A percentile compares a stretch with the other conserved stretches of the same genome.
phyloP scores from a whole-genome alignment of 352 stramenopile genomes.

The Globisporangium irregulare region DNA sequence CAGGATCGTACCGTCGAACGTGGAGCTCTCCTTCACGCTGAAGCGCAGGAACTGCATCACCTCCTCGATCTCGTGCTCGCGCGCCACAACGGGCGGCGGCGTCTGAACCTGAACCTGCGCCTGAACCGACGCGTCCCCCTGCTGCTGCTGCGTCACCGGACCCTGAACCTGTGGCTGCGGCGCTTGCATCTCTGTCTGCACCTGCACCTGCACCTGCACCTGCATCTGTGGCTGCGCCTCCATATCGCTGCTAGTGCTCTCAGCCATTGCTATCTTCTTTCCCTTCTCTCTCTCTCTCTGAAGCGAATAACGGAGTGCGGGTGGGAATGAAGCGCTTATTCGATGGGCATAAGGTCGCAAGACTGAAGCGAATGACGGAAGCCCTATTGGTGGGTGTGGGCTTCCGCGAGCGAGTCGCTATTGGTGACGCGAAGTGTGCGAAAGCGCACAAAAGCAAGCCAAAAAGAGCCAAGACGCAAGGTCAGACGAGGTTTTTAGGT shows the following conservation, averaged over 20 bases:
- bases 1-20: constrained; percentile 75
- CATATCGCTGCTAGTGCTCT: neutral
- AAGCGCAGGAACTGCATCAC: constrained; percentile 87
- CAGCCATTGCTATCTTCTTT: neutral
- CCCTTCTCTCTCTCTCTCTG: neutral
- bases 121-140: neutral
- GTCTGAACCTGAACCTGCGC: neutral
- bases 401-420: too few relatives aligned
- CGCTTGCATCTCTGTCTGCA: neutral
- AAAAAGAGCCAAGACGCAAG: too few relatives aligned
- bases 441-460: too few relatives aligned
- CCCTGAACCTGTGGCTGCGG: neutral
- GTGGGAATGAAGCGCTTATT: neutral
- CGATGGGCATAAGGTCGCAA: constrained; percentile 3
- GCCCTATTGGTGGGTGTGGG: too few relatives aligned
- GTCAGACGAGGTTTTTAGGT: too few relatives aligned
- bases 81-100: constrained; percentile 10
- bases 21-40: constrained; percentile 70
- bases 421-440: too few relatives aligned
- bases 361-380: neutral
- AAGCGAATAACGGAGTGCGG: constrained; percentile 1
- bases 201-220: neutral
- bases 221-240: neutral
- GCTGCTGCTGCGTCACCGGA: too few relatives aligned
- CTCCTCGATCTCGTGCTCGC: constrained; percentile 80